Percentiles rank a stretch among this genome's conserved stretches.
phyloP scores from a whole-genome alignment of 129 eudicot genomes.

The Smallanthus sonchifolius region DNA sequence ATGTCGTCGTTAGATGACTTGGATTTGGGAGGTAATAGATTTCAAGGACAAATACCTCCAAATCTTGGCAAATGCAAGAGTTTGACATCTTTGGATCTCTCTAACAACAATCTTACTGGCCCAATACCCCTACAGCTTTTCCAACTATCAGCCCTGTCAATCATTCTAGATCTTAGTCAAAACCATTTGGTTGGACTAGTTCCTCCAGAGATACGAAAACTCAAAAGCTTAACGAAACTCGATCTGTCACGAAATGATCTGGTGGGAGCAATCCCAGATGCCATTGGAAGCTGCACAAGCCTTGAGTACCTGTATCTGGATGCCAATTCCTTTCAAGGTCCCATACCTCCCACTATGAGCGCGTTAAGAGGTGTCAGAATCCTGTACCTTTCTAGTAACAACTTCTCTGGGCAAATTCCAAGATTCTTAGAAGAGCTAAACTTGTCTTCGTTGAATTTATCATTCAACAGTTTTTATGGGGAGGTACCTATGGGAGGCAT shows the following conservation, averaged over 20 bases:
- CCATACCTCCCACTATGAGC: conserved; percentile 8
- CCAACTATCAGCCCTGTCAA: conserved; percentile 15
- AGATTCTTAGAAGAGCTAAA: conserved; percentile 20
- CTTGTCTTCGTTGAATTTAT: conserved; percentile 23
- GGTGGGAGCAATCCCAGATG: conserved; percentile 21
- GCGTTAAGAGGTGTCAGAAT: conserved; percentile 14
- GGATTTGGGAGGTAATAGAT: background rate
- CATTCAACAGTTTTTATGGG: conserved; percentile 31
- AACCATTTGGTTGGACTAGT: conserved; percentile 30
- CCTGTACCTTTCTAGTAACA: conserved; percentile 30
- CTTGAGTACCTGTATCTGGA: conserved; percentile 15
- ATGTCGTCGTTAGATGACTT: conserved; percentile 1
- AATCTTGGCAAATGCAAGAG: conserved; percentile 28
- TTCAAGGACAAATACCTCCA: conserved; percentile 27
- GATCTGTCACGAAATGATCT: conserved; percentile 25
- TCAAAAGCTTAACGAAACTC: conserved; percentile 8
- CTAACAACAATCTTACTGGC: conserved; percentile 23
- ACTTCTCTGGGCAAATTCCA: conserved; percentile 33
- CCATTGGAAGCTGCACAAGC: conserved; percentile 26
- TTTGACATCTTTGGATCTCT: conserved; percentile 11
- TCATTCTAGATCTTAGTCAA: conserved; percentile 9
- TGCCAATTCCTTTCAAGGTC: conserved; percentile 26
- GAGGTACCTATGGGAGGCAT: conserved; percentile 28
- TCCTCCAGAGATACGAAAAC: conserved; percentile 29
- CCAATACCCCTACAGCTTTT: conserved; percentile 24